Conservation (phyloP, 2,329 filamentous ascomycete genomes). For the Fusarium begoniae region DNA sequence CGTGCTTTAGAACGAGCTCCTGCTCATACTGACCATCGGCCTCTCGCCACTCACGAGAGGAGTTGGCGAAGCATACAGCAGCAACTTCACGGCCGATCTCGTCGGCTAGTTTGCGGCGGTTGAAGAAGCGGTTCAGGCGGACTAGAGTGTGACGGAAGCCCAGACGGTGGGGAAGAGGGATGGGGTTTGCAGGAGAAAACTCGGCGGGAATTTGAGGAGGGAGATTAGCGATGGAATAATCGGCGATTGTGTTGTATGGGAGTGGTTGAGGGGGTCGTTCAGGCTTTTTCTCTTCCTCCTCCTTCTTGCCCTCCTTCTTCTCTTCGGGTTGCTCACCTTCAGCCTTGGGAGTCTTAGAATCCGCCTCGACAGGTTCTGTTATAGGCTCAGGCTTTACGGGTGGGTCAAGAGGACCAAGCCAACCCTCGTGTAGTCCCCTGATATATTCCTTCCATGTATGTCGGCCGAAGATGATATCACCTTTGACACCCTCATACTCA, state of each 20-base stretch:
- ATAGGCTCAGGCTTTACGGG: conserved; percentile 54
- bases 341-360: conserved; percentile 35
- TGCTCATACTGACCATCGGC: conserved; percentile 52
- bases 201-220: conserved; percentile 73
- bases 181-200: conserved; percentile 76
- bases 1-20: conserved; percentile 69
- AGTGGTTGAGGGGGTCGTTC: conserved; percentile 69
- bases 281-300: conserved; percentile 62
- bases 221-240: conserved; percentile 74
- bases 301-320: conserved; percentile 44
- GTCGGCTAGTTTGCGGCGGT: conserved; percentile 84
- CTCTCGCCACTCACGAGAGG: conserved; percentile 60
- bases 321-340: conserved; percentile 49
- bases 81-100: conserved; percentile 88
- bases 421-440: conserved; percentile 92
- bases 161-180: conserved; percentile 88
- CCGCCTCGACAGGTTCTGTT: conserved; percentile 34
- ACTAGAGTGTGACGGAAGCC: conserved; percentile 91
- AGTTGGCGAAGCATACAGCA: conserved; percentile 77
- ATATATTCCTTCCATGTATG: conserved; percentile 99
- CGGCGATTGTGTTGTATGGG: conserved; percentile 77
- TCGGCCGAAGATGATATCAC: conserved; percentile 88
- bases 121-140: conserved; percentile 88
- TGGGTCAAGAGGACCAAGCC: conserved; percentile 83
- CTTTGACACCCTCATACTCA: conserved; percentile 77